A percentile compares a stretch with the other conserved stretches of the same genome.
phyloP scores from a whole-genome alignment of 768 basidiomycete genomes.

The Terana coerulea region DNA sequence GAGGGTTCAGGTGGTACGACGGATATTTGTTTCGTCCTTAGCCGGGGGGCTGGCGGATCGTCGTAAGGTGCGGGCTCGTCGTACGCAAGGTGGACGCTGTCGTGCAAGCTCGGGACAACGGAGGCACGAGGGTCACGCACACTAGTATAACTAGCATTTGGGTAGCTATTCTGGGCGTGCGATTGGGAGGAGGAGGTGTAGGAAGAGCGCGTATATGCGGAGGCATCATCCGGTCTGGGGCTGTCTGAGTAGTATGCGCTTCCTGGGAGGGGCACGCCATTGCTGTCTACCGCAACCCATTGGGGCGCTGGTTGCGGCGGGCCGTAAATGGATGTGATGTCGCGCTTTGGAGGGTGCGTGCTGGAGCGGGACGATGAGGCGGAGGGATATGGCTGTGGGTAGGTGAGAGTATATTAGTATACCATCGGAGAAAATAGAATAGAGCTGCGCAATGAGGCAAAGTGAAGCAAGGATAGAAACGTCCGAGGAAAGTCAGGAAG shows the following conservation, averaged over 20 bases:
- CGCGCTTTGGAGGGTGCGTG: not conserved
- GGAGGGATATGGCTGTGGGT: too few relatives aligned
- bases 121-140: constrained; percentile 6
- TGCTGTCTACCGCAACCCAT: too few relatives aligned
- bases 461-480: not conserved
- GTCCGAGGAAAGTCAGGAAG: constrained; percentile 9
- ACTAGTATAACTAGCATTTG: not conserved
- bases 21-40: too few relatives aligned
- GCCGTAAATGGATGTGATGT: constrained; percentile 4
- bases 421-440: too few relatives aligned
- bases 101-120: constrained; percentile 3
- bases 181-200: not conserved
- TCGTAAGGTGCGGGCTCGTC: constrained; percentile 6
- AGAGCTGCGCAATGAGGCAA: not conserved
- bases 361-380: not conserved
- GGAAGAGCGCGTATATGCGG: constrained; percentile 1
- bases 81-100: constrained; percentile 7
- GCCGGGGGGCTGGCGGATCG: too few relatives aligned
- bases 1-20: constrained; percentile 2
- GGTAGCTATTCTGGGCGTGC: constrained; percentile 2
- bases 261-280: not conserved
- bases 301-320: not conserved
- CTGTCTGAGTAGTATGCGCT: not conserved
- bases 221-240: constrained; percentile 4
- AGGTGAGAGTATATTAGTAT: too few relatives aligned